Percentiles rank a stretch among this genome's conserved stretches.
Evolutionary conservation across 179 eudicot species (phyloP).

Genomic region (Spinacia oleracea): DNA sequence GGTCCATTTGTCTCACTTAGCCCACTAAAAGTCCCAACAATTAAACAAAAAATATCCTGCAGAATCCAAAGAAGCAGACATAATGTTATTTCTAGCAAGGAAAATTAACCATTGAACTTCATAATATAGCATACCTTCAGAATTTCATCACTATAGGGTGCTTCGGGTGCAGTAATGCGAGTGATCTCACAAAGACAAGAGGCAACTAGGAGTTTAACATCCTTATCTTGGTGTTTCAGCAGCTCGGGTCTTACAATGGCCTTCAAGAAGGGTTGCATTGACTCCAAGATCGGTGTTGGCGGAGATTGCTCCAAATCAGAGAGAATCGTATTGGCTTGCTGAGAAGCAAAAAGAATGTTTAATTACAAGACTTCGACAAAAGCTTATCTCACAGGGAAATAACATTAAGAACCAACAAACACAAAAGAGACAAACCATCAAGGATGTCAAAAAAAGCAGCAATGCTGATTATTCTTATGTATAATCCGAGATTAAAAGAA

Average conservation of each 20-base stretch:
- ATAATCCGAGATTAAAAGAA: not conserved
- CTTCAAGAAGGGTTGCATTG: slow-evolving; percentile 78
- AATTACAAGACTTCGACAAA: not conserved
- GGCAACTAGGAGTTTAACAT: slow-evolving; percentile 84
- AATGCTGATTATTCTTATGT: not conserved
- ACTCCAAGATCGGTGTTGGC: slow-evolving; percentile 54
- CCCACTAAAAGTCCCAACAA: slow-evolving; percentile 81
- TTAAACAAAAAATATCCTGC: slow-evolving; percentile 83
- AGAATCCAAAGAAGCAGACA: slow-evolving; percentile 1
- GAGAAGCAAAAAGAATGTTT: slow-evolving; percentile 28
- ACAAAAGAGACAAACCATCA: slow-evolving; percentile 1
- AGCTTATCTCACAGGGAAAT: not conserved
- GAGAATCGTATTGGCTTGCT: slow-evolving; percentile 77
- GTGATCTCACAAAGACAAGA: slow-evolving; percentile 95
- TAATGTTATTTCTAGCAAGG: not conserved
- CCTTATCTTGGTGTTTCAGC: slow-evolving; percentile 86
- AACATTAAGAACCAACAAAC: not conserved
- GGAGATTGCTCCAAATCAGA: slow-evolving; percentile 92
- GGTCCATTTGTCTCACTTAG: slow-evolving; percentile 73
- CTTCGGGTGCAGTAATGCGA: slow-evolving; percentile 96
- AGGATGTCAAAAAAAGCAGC: slow-evolving; percentile 1
- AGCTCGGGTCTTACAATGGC: slow-evolving; percentile 81
- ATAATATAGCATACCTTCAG: slow-evolving; percentile 53
- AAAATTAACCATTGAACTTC: slow-evolving; percentile 1
- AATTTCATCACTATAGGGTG: slow-evolving; percentile 86